Percentiles rank a stretch among this genome's conserved stretches.
Conservation (phyloP, 345 rosid genomes). For the Sonneratia caseolaris region DNA sequence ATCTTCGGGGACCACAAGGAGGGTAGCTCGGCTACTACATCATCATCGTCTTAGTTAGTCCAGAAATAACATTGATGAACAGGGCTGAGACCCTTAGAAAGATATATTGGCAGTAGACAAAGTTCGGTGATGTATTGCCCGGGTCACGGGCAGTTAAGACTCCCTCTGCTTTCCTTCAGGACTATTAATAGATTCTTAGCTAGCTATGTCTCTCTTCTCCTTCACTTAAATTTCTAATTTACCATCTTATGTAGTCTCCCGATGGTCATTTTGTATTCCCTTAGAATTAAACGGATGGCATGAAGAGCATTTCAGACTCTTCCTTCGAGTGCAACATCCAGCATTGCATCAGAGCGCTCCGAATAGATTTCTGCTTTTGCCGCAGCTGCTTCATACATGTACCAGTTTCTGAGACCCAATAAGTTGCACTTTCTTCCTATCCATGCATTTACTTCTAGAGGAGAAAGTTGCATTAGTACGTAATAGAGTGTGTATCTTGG, state of each 20-base stretch:
- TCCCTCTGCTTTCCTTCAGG: not conserved
- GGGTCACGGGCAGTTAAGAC: not conserved
- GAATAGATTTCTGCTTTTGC: not conserved
- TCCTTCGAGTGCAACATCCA: not conserved
- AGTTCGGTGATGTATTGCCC: not conserved
- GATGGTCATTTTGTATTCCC: not conserved
- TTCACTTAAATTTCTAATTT: not conserved
- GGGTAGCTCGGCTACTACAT: constrained; percentile 22
- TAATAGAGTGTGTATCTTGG: too few species aligned
- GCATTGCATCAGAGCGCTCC: not conserved
- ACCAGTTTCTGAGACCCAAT: too few species aligned
- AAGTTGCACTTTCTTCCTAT: too few species aligned
- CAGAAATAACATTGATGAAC: not conserved
- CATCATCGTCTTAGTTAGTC: constrained; percentile 13
- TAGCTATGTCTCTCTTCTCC: not conserved
- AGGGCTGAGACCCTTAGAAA: not conserved
- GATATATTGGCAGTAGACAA: not conserved
- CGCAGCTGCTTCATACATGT: not conserved
- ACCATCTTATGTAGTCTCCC: constrained; percentile 9
- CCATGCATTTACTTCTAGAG: too few species aligned
- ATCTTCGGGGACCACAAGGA: constrained; percentile 88
- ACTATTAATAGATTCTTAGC: not conserved
- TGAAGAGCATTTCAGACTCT: not conserved
- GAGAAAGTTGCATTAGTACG: too few species aligned
- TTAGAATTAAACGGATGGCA: not conserved